These are phyloP conservation scores for Talaromyces sp. DNA, from an alignment of 2,329 filamentous ascomycete genomes.

Conservation along the genomic window DNA sequence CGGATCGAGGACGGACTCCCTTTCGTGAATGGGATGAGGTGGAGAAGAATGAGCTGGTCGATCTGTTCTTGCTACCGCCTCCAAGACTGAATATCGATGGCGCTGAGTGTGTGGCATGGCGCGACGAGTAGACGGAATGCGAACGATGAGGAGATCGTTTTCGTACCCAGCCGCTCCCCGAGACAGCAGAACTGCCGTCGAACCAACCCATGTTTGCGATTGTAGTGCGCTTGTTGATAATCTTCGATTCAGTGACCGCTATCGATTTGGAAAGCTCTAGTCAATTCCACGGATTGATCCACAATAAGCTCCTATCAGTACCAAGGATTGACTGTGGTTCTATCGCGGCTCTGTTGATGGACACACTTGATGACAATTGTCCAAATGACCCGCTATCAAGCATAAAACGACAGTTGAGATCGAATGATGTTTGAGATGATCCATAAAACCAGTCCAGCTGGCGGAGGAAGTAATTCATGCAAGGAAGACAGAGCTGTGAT, in stretches of 20 bases:
- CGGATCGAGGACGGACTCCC: constrained; percentile 70
- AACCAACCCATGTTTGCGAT: constrained; percentile 45
- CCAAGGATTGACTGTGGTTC: not conserved
- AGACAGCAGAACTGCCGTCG: constrained; percentile 35
- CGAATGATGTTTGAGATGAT: not conserved
- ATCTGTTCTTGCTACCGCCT: constrained; percentile 32
- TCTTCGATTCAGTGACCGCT: not conserved
- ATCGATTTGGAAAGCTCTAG: not conserved
- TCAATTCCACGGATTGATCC: not conserved
- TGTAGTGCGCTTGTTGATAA: not conserved
- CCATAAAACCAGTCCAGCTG: constrained; percentile 10
- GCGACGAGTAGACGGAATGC: constrained; percentile 34
- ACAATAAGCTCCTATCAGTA: not conserved
- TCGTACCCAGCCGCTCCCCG: constrained; percentile 27
- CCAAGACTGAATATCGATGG: constrained; percentile 47
- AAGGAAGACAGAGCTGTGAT: constrained; percentile 11
- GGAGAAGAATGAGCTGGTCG: constrained; percentile 46
- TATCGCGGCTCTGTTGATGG: not conserved
- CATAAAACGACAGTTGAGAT: not conserved
- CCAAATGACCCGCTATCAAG: constrained; percentile 1
- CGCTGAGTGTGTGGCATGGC: constrained; percentile 38
- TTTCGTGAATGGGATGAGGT: constrained; percentile 69
- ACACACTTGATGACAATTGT: not conserved
- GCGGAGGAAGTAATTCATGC: constrained; percentile 6
- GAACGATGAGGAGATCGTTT: constrained; percentile 38